These are phyloP conservation scores for Naganishia vaughanmartiniae DNA, from an alignment of 768 basidiomycete genomes.

Conservation along the genomic window DNA sequence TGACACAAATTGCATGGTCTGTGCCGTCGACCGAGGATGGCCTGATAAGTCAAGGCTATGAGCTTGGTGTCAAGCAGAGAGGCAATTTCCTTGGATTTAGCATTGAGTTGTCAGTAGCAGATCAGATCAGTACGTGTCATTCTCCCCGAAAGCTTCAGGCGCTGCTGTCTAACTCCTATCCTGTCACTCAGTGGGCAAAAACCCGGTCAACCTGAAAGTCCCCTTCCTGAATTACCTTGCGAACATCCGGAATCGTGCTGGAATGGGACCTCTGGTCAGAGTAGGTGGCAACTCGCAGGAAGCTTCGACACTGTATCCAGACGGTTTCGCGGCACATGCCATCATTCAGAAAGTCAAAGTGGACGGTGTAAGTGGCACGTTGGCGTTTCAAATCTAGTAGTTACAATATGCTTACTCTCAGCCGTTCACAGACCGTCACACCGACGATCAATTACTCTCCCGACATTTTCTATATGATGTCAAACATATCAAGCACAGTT, in stretches of 20 bases:
- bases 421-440: conserved; percentile 38
- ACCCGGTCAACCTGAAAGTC: conserved; percentile 58
- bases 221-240: conserved; percentile 76
- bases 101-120: conserved; percentile 70
- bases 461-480: conserved; percentile 58
- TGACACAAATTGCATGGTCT: conserved; percentile 32
- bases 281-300: conserved; percentile 82
- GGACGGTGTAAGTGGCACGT: conserved; percentile 30
- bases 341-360: conserved; percentile 58
- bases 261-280: conserved; percentile 62
- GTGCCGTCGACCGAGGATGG: conserved; percentile 34
- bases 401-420: not conserved
- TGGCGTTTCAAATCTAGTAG: not conserved
- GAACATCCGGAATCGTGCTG: conserved; percentile 66
- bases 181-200: conserved; percentile 43
- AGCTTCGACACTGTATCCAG: conserved; percentile 57
- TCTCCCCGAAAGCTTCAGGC: conserved; percentile 11
- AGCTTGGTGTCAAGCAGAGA: conserved; percentile 55
- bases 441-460: conserved; percentile 50
- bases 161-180: conserved; percentile 29
- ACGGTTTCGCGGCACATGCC: conserved; percentile 56
- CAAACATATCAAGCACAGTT: conserved; percentile 61
- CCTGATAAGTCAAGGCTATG: conserved; percentile 15
- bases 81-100: conserved; percentile 72
- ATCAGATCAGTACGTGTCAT: conserved; percentile 60